Percentiles rank a stretch among this genome's conserved stretches.
Conservation (phyloP, 148 eudicot genomes). For the Vaccinium macrocarpon region DNA sequence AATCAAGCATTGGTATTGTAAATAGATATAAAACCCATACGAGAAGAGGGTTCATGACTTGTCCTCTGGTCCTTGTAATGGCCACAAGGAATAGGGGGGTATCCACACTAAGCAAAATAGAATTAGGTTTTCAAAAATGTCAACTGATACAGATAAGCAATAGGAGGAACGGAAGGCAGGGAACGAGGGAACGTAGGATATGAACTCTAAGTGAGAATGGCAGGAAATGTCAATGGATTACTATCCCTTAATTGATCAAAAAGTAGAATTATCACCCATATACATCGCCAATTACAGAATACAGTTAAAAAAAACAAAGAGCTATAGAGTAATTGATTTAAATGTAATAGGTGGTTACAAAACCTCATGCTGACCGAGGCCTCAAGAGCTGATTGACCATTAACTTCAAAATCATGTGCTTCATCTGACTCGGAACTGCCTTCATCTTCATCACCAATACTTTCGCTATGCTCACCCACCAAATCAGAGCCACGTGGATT, state of each 20-base stretch:
- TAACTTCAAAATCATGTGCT: constrained; percentile 29
- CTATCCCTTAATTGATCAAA: background rate
- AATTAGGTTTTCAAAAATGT: background rate
- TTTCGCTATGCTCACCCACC: constrained; percentile 25
- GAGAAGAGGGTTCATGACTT: background rate
- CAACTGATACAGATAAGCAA: background rate
- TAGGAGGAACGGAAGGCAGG: background rate
- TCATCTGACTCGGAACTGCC: constrained; percentile 38
- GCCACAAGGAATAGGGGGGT: background rate
- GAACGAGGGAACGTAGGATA: background rate
- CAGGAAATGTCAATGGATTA: background rate
- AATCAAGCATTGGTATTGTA: background rate
- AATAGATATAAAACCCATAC: background rate
- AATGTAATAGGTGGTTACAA: background rate
- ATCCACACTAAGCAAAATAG: background rate
- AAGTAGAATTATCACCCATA: background rate
- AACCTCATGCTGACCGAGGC: constrained; percentile 52
- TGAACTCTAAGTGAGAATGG: background rate
- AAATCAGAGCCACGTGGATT: constrained; percentile 2
- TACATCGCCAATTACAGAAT: background rate
- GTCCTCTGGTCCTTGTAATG: background rate
- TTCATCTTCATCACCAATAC: constrained; percentile 51
- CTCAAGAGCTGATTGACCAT: constrained; percentile 28
- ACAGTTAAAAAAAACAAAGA: background rate
- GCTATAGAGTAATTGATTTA: background rate